Conservation (phyloP, 2,329 filamentous ascomycete species). For the Celoporthe dispersa region DNA sequence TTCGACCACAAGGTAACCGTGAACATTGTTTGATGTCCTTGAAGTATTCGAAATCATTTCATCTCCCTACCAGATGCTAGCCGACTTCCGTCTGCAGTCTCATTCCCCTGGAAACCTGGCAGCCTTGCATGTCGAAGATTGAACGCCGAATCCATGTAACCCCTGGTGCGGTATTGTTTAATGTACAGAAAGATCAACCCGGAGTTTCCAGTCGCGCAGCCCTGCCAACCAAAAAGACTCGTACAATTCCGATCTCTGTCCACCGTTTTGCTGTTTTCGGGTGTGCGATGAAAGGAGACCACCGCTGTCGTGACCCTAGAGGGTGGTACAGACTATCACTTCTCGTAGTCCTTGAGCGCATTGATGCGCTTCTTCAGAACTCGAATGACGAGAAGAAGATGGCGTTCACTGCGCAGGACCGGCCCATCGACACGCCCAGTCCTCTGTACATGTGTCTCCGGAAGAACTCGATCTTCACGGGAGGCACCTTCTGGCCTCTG, state of each 20-base stretch:
- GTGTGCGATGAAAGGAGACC: conserved; percentile 11
- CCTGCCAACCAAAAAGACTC: conserved; percentile 11
- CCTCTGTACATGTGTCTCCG: conserved; percentile 80
- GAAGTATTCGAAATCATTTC: conserved; percentile 12
- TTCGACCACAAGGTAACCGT: not conserved
- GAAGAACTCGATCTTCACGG: conserved; percentile 79
- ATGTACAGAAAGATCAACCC: conserved; percentile 17
- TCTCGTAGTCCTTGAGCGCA: conserved; percentile 51
- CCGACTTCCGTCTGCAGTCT: conserved; percentile 15
- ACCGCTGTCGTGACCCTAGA: not conserved
- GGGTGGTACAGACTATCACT: not conserved
- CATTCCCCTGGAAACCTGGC: not conserved
- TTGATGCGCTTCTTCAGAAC: conserved; percentile 75
- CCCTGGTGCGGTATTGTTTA: conserved; percentile 4
- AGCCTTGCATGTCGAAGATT: conserved; percentile 4
- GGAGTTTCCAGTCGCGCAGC: conserved; percentile 15
- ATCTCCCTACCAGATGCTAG: conserved; percentile 16
- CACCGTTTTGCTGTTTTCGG: not conserved
- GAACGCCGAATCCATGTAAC: conserved; percentile 7
- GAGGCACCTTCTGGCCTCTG: conserved; percentile 65
- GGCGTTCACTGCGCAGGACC: conserved; percentile 82
- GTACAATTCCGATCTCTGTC: conserved; percentile 17
- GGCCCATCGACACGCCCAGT: conserved; percentile 79
- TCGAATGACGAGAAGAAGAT: conserved; percentile 92
- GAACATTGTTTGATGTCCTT: not conserved